Evolutionary conservation across 164 flowering plant genomes (phyloP), one percentile per base, ranked within the genome.

Genomic region (Macadamia integrifolia): DNA sequence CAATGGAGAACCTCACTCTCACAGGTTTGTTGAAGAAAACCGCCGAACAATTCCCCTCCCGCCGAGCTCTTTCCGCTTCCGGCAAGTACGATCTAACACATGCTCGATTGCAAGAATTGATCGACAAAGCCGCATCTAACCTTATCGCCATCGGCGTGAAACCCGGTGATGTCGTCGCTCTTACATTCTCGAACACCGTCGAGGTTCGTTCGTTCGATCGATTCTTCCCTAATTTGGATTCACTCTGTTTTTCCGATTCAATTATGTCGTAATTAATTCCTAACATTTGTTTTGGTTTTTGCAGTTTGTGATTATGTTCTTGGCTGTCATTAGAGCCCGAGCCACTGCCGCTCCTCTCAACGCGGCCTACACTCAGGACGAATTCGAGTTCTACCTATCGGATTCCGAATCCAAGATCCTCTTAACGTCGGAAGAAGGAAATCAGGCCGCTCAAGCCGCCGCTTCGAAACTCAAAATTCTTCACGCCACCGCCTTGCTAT

Each of bases 321-420:
- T 94, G 84, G 97, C 97, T 3, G 97, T 88, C 12, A 85, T 92
- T 30, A 88, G 95, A 35, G 80, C 76, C 32, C 73, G 93, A 66
- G 97, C 93, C 28, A 85, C 86, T 9, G 97, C 97, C 9, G 96
- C 87, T 72, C 99, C 97, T 64, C 78, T 94, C 17, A 94, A 94
- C 80, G 6, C 89, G 18, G 97, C 95, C 0, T 94, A 94, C 81
- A 94, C 95, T 6, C 71, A 78, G 2, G 99, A 94, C 17, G 99
- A 94, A 71, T 90, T 90, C 75, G 97, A 90, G 82, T 94, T 94
- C 69, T 94, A 90, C 75, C 69, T 94, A 1, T 85, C 91, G 28
- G 96, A 91, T 63, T 91, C 97, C 17, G 93, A 83, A n/a, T 84
- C 99, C 7, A 92, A 82, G 78, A 79, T 92, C 28, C 79, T 94